Percentiles rank a stretch among this genome's conserved stretches.
Evolutionary conservation across 306 rosid genomes (phyloP).

Genomic region (Argentina anserina): DNA sequence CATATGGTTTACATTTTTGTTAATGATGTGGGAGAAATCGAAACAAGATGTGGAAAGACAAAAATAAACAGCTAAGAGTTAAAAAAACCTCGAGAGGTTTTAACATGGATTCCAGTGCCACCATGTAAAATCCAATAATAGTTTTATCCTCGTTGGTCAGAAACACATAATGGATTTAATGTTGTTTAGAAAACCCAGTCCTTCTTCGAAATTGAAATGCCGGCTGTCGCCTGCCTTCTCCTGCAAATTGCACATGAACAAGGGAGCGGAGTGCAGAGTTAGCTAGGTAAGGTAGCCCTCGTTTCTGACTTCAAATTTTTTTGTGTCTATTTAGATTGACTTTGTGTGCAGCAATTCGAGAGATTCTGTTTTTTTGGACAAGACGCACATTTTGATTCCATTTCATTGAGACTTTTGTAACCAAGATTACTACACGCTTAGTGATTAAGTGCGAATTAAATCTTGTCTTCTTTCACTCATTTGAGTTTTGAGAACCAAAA

Average conservation of each 20-base stretch:
- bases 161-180: background rate
- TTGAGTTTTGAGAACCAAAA: background rate
- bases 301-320: constrained; percentile 10
- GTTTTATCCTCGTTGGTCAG: background rate
- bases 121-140: background rate
- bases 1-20: background rate
- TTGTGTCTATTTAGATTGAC: constrained; percentile 2
- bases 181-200: background rate
- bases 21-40: background rate
- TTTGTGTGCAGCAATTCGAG: background rate
- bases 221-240: constrained; percentile 9
- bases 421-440: background rate
- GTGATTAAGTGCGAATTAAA: background rate
- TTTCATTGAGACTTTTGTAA: background rate
- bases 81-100: background rate
- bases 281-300: background rate
- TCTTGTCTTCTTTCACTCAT: background rate
- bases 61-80: background rate
- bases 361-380: background rate
- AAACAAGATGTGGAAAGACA: background rate
- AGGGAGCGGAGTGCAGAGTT: background rate
- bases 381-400: background rate
- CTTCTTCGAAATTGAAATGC: background rate
- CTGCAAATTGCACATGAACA: background rate
- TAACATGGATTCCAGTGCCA: background rate